phyloP scores from a whole-genome alignment of 768 basidiomycete species.

The Pleurotus pulmonarius region DNA sequence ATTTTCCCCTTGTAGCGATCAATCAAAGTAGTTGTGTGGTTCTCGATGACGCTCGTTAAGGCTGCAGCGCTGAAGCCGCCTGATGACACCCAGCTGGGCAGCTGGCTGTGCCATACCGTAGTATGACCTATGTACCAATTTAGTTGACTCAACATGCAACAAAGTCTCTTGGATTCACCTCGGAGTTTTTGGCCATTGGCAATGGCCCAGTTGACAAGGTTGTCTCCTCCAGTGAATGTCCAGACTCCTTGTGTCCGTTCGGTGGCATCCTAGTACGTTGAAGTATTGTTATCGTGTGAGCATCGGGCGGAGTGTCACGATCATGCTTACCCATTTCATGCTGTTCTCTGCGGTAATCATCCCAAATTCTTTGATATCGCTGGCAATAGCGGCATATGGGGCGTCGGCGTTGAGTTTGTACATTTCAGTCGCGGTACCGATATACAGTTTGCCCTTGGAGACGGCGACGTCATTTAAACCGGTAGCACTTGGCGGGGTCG shows the following conservation, averaged over 20 bases:
- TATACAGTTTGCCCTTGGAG: conserved; percentile 42
- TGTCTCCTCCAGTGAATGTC: conserved; percentile 42
- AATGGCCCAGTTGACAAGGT: conserved; percentile 38
- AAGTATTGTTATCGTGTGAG: neutral
- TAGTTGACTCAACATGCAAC: too few relatives aligned
- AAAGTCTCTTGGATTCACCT: conserved; percentile 18
- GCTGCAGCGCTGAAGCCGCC: conserved; percentile 38
- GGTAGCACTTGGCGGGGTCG: neutral
- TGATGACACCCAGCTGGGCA: conserved; percentile 45
- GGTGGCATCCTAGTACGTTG: conserved; percentile 40
- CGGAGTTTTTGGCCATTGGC: conserved; percentile 43
- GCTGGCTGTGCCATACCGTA: conserved; percentile 50
- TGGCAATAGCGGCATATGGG: conserved; percentile 34
- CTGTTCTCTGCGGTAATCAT: conserved; percentile 48
- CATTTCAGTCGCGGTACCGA: conserved; percentile 43
- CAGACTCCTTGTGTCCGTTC: conserved; percentile 45
- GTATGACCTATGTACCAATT: conserved; percentile 30
- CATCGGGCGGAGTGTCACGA: too few relatives aligned
- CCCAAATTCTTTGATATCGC: conserved; percentile 35
- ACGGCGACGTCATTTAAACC: conserved; percentile 28
- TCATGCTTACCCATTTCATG: conserved; percentile 50
- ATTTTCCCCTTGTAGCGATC: conserved; percentile 50
- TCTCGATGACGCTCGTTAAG: conserved; percentile 40
- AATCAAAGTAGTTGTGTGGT: conserved; percentile 46
- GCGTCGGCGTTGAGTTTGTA: conserved; percentile 35